Base-by-base conservation (phyloP, 257 asterid genomes). In the Galeopsis tetrahit region DNA sequence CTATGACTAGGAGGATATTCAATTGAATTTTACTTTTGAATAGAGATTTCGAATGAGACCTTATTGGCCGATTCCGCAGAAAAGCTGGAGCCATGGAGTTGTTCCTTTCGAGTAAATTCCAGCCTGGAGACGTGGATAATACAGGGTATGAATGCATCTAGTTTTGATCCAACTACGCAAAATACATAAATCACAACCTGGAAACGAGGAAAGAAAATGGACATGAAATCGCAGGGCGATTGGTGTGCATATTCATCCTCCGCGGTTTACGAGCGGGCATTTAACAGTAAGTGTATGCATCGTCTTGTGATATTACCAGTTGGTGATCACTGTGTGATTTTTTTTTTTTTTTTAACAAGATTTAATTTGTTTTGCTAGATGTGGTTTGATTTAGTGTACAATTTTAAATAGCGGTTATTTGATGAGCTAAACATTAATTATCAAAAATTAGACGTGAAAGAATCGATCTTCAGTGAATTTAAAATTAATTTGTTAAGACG, bases 11-110 rank as follows among this genome's bases (percentile, higher is more conserved):
- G 62, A 56, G 61, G 62, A 56, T 17, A 56, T 21, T 28, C 62
- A 28, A 21, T 28, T 7, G 62, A 56, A 21, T 17, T 56, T 9
- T 28, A 0, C 36, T 3, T 56, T 6, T 3, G 5, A 7, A 31
- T 0, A n/a, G 10, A 15, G 58, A 51, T 6, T 51, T 58, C 42
- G 13, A 32, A 14, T 53, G 88, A 72, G 83, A 78, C 55, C 39
- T 42, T 8, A 86, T 21, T 21, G 28, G 69, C 80, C 86, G 81
- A 39, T 79, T 79, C 93, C 90, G 69, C 42, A 33, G 92, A 79
- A 59, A 78, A 68, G 39, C 62, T 68, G 64, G 88, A 80, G 15
- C 90, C 91, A 59, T 79, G 85, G 75, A 81, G 82, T 49, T 81
- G 80, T 49, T 86, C 91, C 58, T 14, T 52, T 10, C n/a, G 14